These are phyloP conservation scores for Aspergillus vadensis DNA, from an alignment of 2,329 filamentous ascomycete genomes.

Conservation along the genomic window DNA sequence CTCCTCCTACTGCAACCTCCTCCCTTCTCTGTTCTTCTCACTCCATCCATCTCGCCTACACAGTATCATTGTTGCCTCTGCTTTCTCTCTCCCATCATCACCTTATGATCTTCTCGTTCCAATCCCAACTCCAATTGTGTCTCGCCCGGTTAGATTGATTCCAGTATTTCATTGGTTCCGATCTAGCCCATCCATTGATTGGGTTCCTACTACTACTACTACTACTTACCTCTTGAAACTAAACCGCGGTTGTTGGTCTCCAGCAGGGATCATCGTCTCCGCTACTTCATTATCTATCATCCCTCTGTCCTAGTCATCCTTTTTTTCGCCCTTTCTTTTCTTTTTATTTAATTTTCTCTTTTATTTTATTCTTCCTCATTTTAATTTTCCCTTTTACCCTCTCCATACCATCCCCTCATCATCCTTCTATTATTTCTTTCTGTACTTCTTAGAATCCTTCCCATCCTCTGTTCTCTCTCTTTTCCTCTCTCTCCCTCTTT, in stretches of 20 bases:
- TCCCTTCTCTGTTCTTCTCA: constrained; percentile 13
- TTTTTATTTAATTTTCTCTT: constrained; percentile 8
- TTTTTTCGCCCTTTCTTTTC: not conserved
- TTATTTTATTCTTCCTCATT: not conserved
- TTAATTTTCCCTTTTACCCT: constrained; percentile 3
- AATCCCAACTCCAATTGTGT: constrained; percentile 4
- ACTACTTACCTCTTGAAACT: constrained; percentile 4
- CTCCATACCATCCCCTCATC: constrained; percentile 7
- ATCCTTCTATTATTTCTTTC: constrained; percentile 1
- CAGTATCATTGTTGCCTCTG: not conserved
- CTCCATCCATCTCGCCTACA: constrained; percentile 6
- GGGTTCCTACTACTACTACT: not conserved
- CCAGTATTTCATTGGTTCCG: not conserved
- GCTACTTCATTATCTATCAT: constrained; percentile 12
- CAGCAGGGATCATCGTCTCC: constrained; percentile 21
- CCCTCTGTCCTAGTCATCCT: constrained; percentile 4
- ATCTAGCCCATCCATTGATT: not conserved
- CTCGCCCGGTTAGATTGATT: not conserved
- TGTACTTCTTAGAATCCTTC: not conserved
- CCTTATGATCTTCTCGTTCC: not conserved
- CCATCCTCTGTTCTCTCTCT: not conserved
- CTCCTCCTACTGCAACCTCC: constrained; percentile 15
- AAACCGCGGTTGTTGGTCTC: constrained; percentile 18
- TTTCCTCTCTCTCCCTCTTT: not conserved
- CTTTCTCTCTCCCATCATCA: not conserved